A percentile compares a stretch with the other conserved stretches of the same genome.
Conservation (phyloP, 192 early-diverging fungal species). For the Mortierella claussenii region DNA sequence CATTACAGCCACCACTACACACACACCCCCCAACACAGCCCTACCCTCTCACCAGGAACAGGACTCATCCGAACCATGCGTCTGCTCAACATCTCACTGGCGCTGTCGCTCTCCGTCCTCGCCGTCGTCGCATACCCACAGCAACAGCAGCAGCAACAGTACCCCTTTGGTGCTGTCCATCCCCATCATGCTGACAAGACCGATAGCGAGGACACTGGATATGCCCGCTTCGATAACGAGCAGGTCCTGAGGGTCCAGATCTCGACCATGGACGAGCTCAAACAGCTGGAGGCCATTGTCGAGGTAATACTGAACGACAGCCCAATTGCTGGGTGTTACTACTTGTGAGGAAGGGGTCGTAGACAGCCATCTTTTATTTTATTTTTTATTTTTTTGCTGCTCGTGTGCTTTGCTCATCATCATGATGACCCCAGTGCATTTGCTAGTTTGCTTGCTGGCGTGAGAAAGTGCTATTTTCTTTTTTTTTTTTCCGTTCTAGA, state of each 20-base stretch:
- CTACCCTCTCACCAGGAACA: too few species aligned
- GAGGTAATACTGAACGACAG: slow-evolving; percentile 24
- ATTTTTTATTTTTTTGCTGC: neutral
- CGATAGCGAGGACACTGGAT: neutral
- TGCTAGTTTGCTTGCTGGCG: too few species aligned
- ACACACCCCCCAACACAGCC: too few species aligned
- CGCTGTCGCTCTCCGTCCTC: slow-evolving; percentile 12
- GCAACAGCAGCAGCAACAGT: slow-evolving; percentile 16
- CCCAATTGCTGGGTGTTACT: too few species aligned
- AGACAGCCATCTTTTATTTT: neutral
- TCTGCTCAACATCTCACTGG: slow-evolving; percentile 29
- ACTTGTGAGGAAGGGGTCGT: too few species aligned
- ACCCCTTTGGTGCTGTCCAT: slow-evolving; percentile 4
- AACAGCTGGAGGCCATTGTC: slow-evolving; percentile 32
- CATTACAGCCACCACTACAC: too few species aligned
- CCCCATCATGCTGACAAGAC: neutral
- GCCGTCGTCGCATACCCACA: slow-evolving; percentile 21
- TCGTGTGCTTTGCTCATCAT: too few species aligned
- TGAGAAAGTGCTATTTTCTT: neutral
- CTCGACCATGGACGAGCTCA: slow-evolving; percentile 34
- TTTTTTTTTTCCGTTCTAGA: neutral
- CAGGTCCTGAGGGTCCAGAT: slow-evolving; percentile 41
- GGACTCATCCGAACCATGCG: slow-evolving; percentile 18
- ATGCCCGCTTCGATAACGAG: slow-evolving; percentile 47
- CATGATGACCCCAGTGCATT: too few species aligned